Percentiles rank a stretch among this genome's conserved stretches.
These are phyloP conservation scores for Mucor piriformis DNA, from an alignment of 371 early-diverging fungal species.

Conservation along the genomic window DNA sequence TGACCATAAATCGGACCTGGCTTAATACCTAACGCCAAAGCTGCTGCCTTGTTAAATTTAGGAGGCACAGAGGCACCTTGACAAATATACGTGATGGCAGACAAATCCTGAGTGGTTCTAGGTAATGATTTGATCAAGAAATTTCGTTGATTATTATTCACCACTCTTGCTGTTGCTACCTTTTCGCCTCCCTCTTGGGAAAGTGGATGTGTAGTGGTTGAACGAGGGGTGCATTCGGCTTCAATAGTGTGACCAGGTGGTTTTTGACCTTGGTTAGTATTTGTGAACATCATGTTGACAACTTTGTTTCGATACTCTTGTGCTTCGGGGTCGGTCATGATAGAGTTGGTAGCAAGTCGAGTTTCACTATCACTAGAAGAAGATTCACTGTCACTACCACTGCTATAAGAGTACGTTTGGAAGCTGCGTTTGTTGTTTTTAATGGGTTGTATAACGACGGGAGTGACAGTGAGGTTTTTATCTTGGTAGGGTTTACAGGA, in stretches of 20 bases:
- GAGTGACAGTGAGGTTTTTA: constrained; percentile 65
- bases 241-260: constrained; percentile 43
- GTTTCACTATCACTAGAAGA: not conserved
- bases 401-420: not conserved
- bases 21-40: constrained; percentile 74
- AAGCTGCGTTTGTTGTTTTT: constrained; percentile 17
- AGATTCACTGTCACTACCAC: constrained; percentile 2
- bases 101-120: constrained; percentile 40
- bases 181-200: not conserved
- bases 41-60: constrained; percentile 80
- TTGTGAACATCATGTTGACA: constrained; percentile 50
- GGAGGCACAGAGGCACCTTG: constrained; percentile 79
- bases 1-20: constrained; percentile 74
- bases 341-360: not conserved
- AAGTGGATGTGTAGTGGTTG: constrained; percentile 20
- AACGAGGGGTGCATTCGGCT: constrained; percentile 39
- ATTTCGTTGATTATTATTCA: constrained; percentile 6
- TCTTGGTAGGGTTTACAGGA: constrained; percentile 50
- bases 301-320: constrained; percentile 38
- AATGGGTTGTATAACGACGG: constrained; percentile 63
- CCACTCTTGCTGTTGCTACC: not conserved
- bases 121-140: constrained; percentile 44
- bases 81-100: constrained; percentile 74
- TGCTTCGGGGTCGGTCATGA: constrained; percentile 21
- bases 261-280: constrained; percentile 18